Evolutionary conservation across 164 flowering plant genomes (phyloP).

Genomic region (Taxillus chinensis): DNA sequence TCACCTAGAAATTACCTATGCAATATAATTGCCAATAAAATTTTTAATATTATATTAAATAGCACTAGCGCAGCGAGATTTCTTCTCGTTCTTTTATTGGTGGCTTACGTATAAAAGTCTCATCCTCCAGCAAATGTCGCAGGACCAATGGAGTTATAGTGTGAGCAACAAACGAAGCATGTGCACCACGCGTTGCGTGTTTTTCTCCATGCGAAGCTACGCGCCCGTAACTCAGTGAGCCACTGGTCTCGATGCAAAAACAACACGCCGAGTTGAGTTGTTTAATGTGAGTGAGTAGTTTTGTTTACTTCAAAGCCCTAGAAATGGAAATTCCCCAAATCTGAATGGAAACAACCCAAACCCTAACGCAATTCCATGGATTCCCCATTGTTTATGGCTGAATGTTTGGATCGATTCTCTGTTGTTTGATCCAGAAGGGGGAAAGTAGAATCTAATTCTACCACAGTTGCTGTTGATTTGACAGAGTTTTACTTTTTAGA

Average conservation of each 20-base stretch:
- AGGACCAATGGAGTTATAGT: no score
- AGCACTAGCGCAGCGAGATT: no score
- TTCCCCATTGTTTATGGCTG: background rate
- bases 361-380: background rate
- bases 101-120: no score
- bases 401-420: no score
- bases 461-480: background rate
- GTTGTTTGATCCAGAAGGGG: no score
- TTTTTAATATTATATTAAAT: no score
- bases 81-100: no score
- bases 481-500: background rate
- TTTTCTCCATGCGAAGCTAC: background rate
- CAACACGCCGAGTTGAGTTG: background rate
- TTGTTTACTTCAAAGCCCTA: background rate
- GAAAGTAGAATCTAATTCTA: background rate
- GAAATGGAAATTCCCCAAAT: conserved; percentile 1
- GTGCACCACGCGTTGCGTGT: background rate
- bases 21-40: no score
- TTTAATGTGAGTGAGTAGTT: background rate
- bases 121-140: no score
- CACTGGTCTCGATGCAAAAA: background rate
- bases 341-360: background rate
- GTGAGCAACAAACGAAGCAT: background rate
- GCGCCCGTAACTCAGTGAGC: background rate
- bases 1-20: no score